Conservation (phyloP, 768 basidiomycete genomes). For the Amanita rubescens region DNA sequence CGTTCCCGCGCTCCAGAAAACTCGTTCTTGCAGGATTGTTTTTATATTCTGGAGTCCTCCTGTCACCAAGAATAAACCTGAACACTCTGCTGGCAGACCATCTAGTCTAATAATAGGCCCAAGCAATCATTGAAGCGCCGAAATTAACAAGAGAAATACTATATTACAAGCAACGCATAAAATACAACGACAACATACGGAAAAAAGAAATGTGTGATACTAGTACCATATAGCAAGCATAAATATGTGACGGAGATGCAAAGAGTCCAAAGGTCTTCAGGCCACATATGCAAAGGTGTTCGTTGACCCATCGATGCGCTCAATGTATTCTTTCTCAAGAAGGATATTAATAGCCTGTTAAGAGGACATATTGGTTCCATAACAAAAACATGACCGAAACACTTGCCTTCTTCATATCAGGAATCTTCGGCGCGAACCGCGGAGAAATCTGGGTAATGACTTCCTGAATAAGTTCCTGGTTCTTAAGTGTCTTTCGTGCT, state of each 20-base stretch:
- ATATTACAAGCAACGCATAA: too few relatives aligned
- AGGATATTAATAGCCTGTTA: constrained; percentile 80
- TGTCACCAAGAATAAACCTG: too few relatives aligned
- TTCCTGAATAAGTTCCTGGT: constrained; percentile 83
- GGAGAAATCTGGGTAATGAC: constrained; percentile 85
- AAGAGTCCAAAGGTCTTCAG: constrained; percentile 25
- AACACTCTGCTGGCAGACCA: too few relatives aligned
- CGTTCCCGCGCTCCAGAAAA: too few relatives aligned
- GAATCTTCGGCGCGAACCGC: constrained; percentile 87
- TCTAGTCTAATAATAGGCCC: too few relatives aligned
- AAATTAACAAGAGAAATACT: too few relatives aligned
- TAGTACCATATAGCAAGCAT: constrained; percentile 8
- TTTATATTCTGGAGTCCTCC: too few relatives aligned
- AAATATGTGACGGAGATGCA: neutral
- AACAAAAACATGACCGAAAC: constrained; percentile 7
- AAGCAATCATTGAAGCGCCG: too few relatives aligned
- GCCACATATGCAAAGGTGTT: constrained; percentile 82
- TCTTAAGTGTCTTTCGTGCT: constrained; percentile 92
- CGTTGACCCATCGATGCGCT: constrained; percentile 85
- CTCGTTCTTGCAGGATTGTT: too few relatives aligned
- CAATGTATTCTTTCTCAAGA: constrained; percentile 98
- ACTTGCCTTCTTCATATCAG: constrained; percentile 89
- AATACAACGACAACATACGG: too few relatives aligned
- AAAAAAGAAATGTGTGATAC: too few relatives aligned
- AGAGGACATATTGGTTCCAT: constrained; percentile 10